phyloP scores from a whole-genome alignment of 108 stramenopile species.

The Skeletonema menzelii region DNA sequence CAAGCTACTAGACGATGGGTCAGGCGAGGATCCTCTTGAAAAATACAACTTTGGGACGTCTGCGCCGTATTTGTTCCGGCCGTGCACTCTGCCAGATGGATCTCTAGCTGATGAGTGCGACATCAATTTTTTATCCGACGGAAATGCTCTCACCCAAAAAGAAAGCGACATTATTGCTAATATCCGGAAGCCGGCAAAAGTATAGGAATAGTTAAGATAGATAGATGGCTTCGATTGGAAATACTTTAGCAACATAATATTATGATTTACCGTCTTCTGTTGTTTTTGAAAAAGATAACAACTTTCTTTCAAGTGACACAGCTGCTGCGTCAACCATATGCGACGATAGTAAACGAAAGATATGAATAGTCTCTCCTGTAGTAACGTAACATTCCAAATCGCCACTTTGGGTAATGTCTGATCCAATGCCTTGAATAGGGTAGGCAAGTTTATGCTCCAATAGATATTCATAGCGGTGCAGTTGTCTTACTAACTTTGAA shows the following conservation, averaged over 20 bases:
- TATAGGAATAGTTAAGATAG: not conserved
- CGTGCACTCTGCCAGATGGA: constrained; percentile 71
- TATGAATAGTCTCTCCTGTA: constrained; percentile 9
- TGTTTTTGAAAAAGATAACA: not conserved
- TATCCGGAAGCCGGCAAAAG: constrained; percentile 1
- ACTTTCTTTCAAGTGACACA: not conserved
- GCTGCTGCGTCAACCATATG: constrained; percentile 3
- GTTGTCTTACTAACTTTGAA: constrained; percentile 12
- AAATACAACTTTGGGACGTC: constrained; percentile 86
- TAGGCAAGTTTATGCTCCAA: constrained; percentile 33
- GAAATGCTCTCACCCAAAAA: constrained; percentile 3
- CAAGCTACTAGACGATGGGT: constrained; percentile 87
- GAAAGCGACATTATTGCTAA: constrained; percentile 12
- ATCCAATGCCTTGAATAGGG: constrained; percentile 29
- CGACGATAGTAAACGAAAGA: constrained; percentile 1
- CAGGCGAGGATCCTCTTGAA: constrained; percentile 78
- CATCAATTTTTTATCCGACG: constrained; percentile 27
- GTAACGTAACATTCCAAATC: not conserved
- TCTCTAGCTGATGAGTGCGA: constrained; percentile 26
- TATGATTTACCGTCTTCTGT: not conserved
- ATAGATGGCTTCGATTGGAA: not conserved
- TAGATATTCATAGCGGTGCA: constrained; percentile 30
- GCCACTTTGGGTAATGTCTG: not conserved
- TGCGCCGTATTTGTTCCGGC: constrained; percentile 80
- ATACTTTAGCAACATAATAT: not conserved